A percentile compares a stretch with the other conserved stretches of the same genome.
Conservation (phyloP, 345 rosid genomes). For the Aquilaria malaccensis region DNA sequence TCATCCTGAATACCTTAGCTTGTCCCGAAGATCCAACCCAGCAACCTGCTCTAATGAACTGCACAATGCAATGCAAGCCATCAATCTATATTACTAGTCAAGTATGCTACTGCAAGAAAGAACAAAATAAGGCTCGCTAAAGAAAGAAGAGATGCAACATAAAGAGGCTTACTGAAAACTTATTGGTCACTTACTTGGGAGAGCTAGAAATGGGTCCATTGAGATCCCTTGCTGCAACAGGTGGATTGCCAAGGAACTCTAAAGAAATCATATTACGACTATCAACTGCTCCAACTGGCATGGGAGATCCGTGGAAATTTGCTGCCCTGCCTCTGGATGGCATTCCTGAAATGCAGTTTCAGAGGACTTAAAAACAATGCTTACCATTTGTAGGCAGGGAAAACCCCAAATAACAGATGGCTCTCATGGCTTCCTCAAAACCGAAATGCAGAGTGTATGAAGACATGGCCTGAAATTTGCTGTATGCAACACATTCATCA, state of each 20-base stretch:
- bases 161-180: neutral
- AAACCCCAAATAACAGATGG: too few species aligned
- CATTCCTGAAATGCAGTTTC: slow-evolving; percentile 42
- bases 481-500: too few species aligned
- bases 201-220: slow-evolving; percentile 28
- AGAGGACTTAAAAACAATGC: neutral
- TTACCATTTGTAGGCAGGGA: too few species aligned
- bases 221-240: slow-evolving; percentile 24
- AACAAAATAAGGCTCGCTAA: neutral
- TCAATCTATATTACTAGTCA: neutral
- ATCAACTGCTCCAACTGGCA: slow-evolving; percentile 34
- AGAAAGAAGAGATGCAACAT: neutral
- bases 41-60: slow-evolving; percentile 46
- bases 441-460: too few species aligned
- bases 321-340: slow-evolving; percentile 31
- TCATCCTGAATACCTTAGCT: slow-evolving; percentile 4
- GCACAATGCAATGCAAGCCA: slow-evolving; percentile 10
- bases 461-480: too few species aligned
- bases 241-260: slow-evolving; percentile 40
- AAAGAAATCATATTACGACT: slow-evolving; percentile 41
- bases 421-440: too few species aligned
- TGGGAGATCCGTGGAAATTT: slow-evolving; percentile 37
- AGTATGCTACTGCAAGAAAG: neutral
- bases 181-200: slow-evolving; percentile 32
- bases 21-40: slow-evolving; percentile 32